Evolutionary conservation across 495 filamentous ascomycete genomes (phyloP).

Genomic region (Pyrenula massariospora): DNA sequence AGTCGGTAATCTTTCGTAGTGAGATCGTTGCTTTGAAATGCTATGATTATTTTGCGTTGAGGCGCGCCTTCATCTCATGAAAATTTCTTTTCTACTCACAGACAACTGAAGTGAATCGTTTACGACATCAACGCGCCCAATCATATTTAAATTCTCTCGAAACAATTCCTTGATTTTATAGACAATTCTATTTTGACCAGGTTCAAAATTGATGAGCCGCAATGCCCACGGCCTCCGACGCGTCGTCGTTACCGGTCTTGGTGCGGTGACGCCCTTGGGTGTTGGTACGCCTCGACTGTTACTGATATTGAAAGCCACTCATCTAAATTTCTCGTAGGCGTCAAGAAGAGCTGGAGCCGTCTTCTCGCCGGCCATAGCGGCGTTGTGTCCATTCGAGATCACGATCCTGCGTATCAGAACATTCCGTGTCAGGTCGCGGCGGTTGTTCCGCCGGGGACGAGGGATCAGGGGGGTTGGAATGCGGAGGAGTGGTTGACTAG

Average conservation of each 20-base stretch:
- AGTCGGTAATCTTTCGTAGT: too few relatives aligned
- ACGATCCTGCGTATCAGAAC: conserved; percentile 46
- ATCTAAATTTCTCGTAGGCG: too few relatives aligned
- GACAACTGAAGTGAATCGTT: too few relatives aligned
- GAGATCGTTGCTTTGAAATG: too few relatives aligned
- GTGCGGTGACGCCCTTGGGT: conserved; percentile 82
- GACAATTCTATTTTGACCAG: too few relatives aligned
- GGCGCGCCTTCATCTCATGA: too few relatives aligned
- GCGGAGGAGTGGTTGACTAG: conserved; percentile 64
- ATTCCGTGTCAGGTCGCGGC: conserved; percentile 80
- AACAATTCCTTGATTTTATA: too few relatives aligned
- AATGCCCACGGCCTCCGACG: conserved; percentile 1
- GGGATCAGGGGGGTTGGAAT: conserved; percentile 52
- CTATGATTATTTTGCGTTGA: too few relatives aligned
- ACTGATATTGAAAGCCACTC: too few relatives aligned
- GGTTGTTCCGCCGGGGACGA: conserved; percentile 53
- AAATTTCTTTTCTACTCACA: too few relatives aligned
- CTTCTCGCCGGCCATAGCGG: conserved; percentile 72
- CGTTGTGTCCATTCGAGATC: conserved; percentile 54
- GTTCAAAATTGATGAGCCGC: conserved; percentile 4
- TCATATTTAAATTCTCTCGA: too few relatives aligned
- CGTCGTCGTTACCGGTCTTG: conserved; percentile 90
- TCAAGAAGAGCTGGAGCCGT: conserved; percentile 66
- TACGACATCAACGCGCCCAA: too few relatives aligned
- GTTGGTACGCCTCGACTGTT: conserved; percentile 60